These are phyloP conservation scores for Raphanus raphanistrum DNA, from an alignment of 345 rosid species.

Conservation along the genomic window DNA sequence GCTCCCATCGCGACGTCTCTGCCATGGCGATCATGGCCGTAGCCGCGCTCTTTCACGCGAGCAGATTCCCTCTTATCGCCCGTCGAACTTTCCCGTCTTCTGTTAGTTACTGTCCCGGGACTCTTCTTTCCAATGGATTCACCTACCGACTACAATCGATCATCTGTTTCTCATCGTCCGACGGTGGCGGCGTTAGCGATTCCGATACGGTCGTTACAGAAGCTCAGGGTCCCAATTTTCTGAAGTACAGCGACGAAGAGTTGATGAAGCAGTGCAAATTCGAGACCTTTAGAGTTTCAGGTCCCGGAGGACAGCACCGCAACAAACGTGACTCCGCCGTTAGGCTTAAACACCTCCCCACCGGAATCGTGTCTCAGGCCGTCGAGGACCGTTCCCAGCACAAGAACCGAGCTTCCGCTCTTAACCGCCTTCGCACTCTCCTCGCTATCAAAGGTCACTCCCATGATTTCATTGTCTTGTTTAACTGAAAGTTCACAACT, in stretches of 20 bases:
- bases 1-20: conserved; percentile 5
- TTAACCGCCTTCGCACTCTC: conserved; percentile 71
- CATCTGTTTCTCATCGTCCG: conserved; percentile 26
- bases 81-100: conserved; percentile 18
- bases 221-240: conserved; percentile 33
- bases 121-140: not conserved
- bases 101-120: not conserved
- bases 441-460: conserved; percentile 71
- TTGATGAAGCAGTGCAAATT: conserved; percentile 77
- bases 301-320: conserved; percentile 97
- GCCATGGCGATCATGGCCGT: conserved; percentile 39
- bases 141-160: not conserved
- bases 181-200: conserved; percentile 8
- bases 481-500: not conserved
- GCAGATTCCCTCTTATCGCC: conserved; percentile 30
- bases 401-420: conserved; percentile 83
- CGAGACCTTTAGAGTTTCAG: conserved; percentile 70
- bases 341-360: conserved; percentile 80
- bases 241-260: conserved; percentile 65
- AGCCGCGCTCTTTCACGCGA: conserved; percentile 31
- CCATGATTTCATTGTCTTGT: not conserved
- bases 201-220: not conserved
- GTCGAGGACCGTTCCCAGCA: conserved; percentile 95
- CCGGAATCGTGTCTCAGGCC: conserved; percentile 79
- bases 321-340: conserved; percentile 96